Evolutionary conservation across 257 asterid species (phyloP).

Genomic region (Thymus mandschuricus): DNA sequence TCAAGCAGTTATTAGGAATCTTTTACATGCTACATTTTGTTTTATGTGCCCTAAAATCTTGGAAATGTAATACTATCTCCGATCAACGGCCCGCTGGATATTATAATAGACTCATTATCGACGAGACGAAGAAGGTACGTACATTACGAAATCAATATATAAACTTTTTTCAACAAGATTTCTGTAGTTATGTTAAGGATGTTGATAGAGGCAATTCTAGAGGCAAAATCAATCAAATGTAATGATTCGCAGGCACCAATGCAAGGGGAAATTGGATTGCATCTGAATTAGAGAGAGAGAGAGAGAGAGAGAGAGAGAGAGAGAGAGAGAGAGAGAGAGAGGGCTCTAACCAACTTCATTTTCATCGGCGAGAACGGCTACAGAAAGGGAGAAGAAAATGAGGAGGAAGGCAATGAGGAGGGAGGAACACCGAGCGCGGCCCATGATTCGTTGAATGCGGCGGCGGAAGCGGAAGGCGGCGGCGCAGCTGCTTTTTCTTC

Average conservation of each 20-base stretch:
- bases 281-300: neutral
- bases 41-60: no score
- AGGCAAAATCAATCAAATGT: neutral
- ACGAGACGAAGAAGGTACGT: no score
- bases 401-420: slow-evolving; percentile 20
- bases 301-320: neutral
- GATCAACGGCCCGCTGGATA: no score
- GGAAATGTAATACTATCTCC: no score
- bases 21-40: no score
- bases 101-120: no score
- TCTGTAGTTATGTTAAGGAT: neutral
- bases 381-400: slow-evolving; percentile 16
- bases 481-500: neutral
- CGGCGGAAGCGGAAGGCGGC: slow-evolving; percentile 3
- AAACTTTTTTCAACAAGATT: no score
- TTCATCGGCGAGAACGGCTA: slow-evolving; percentile 25
- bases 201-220: neutral
- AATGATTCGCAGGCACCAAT: neutral
- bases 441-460: slow-evolving; percentile 27
- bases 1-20: no score
- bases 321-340: slow-evolving; percentile 5
- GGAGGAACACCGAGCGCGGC: neutral
- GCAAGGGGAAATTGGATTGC: neutral
- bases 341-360: slow-evolving; percentile 37
- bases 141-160: no score